These are phyloP conservation scores for Alternaria sp. DNA, from an alignment of 2,329 filamentous ascomycete species.

Conservation along the genomic window DNA sequence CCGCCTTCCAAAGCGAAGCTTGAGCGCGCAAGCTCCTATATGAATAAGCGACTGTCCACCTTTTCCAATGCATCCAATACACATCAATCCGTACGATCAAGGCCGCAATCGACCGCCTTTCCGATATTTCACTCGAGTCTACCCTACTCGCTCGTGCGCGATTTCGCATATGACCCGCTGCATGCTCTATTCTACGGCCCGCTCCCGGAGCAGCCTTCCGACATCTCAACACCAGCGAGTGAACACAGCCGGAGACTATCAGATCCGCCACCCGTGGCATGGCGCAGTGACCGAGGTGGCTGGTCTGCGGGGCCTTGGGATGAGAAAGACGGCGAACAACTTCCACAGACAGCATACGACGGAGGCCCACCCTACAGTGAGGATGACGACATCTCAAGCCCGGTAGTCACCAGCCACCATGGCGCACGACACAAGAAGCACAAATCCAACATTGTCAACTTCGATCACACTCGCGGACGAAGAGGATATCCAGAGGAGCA, in stretches of 20 bases:
- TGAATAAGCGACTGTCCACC: conserved; percentile 82
- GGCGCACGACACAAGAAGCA: conserved; percentile 81
- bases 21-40: conserved; percentile 73
- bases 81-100: conserved; percentile 66
- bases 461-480: conserved; percentile 51
- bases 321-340: conserved; percentile 65
- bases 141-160: conserved; percentile 86
- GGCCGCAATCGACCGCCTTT: conserved; percentile 82
- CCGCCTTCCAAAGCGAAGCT: conserved; percentile 60
- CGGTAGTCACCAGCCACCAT: conserved; percentile 74
- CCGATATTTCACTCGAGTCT: conserved; percentile 86
- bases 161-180: conserved; percentile 87
- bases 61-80: conserved; percentile 66
- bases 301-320: conserved; percentile 66
- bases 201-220: conserved; percentile 80
- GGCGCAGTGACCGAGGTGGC: conserved; percentile 71
- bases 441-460: conserved; percentile 59
- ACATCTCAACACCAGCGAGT: conserved; percentile 83
- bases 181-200: conserved; percentile 95
- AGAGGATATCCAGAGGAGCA: conserved; percentile 45
- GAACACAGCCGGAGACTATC: conserved; percentile 79
- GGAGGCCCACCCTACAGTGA: conserved; percentile 89
- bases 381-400: conserved; percentile 92
- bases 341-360: conserved; percentile 83
- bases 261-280: conserved; percentile 74